phyloP scores from a whole-genome alignment of 202 grass and related monocot species.

The Musa balbisiana region DNA sequence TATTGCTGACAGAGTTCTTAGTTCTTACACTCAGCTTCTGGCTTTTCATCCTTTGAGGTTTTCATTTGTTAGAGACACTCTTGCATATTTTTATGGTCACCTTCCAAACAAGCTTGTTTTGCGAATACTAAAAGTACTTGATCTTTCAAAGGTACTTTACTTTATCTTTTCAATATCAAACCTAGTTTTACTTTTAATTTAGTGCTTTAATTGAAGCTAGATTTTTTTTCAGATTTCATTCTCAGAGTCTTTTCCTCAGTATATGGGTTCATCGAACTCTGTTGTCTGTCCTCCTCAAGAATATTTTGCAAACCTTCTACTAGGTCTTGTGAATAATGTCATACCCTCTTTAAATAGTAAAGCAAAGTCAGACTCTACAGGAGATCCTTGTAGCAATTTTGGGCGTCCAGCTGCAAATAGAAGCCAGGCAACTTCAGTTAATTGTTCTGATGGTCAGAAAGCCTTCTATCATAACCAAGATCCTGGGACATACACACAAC shows the following conservation, averaged over 20 bases:
- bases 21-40: slow-evolving; percentile 68
- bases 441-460: slow-evolving; percentile 57
- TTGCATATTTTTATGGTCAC: slow-evolving; percentile 94
- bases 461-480: slow-evolving; percentile 99
- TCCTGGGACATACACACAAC: slow-evolving; percentile 92
- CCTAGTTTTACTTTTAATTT: background rate
- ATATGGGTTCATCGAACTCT: slow-evolving; percentile 51
- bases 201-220: slow-evolving; percentile 15
- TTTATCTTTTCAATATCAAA: slow-evolving; percentile 5
- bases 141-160: slow-evolving; percentile 70
- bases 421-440: slow-evolving; percentile 41
- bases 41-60: slow-evolving; percentile 90
- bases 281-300: slow-evolving; percentile 68
- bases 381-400: slow-evolving; percentile 33
- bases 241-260: slow-evolving; percentile 76
- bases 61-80: slow-evolving; percentile 93
- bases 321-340: slow-evolving; percentile 86
- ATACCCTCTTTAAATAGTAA: slow-evolving; percentile 94
- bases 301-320: slow-evolving; percentile 87
- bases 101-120: slow-evolving; percentile 84
- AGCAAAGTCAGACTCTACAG: slow-evolving; percentile 50
- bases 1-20: slow-evolving; percentile 81
- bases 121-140: slow-evolving; percentile 69
- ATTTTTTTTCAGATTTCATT: slow-evolving; percentile 65
- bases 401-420: slow-evolving; percentile 43